A percentile compares a stretch with the other conserved stretches of the same genome.
Evolutionary conservation across 768 basidiomycete species (phyloP).

Genomic region (Arthromyces matolae): DNA sequence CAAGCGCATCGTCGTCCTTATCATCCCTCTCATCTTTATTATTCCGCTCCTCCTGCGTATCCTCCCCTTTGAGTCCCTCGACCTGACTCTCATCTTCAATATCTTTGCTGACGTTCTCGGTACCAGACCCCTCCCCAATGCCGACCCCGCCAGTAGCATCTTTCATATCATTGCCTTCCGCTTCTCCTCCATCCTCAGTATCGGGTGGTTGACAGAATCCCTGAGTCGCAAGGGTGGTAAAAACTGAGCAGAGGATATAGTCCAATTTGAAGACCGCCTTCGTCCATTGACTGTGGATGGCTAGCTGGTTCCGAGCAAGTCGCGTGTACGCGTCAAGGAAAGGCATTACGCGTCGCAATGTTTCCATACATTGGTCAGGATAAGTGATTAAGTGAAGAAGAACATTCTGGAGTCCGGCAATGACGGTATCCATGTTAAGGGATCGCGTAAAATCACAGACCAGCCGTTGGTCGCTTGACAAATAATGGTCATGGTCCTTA

Average conservation of each 20-base stretch:
- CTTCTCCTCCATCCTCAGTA: slow-evolving; percentile 48
- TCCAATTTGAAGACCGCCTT: slow-evolving; percentile 81
- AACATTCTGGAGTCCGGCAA: slow-evolving; percentile 35
- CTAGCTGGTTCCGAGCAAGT: slow-evolving; percentile 57
- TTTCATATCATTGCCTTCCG: slow-evolving; percentile 43
- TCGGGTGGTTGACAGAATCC: slow-evolving; percentile 95
- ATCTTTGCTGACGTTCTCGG: slow-evolving; percentile 87
- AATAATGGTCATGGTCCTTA: slow-evolving; percentile 45
- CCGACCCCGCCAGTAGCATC: slow-evolving; percentile 74
- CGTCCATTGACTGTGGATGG: slow-evolving; percentile 57
- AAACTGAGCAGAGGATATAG: slow-evolving; percentile 70
- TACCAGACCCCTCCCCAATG: slow-evolving; percentile 82
- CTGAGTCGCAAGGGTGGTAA: slow-evolving; percentile 71
- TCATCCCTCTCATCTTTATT: slow-evolving; percentile 44
- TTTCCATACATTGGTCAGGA: slow-evolving; percentile 27
- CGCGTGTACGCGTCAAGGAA: slow-evolving; percentile 67
- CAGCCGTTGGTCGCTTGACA: slow-evolving; percentile 43
- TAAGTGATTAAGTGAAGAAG: slow-evolving; percentile 36
- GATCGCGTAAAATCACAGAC: slow-evolving; percentile 44
- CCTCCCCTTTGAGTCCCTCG: slow-evolving; percentile 81
- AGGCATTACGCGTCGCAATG: slow-evolving; percentile 54
- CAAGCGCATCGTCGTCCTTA: slow-evolving; percentile 71
- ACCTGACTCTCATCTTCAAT: slow-evolving; percentile 97
- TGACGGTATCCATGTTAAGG: slow-evolving; percentile 45
- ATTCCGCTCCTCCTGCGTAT: slow-evolving; percentile 42